These are phyloP conservation scores for Tolypocladium ophioglossoides DNA, from an alignment of 2,329 filamentous ascomycete species.

Conservation along the genomic window DNA sequence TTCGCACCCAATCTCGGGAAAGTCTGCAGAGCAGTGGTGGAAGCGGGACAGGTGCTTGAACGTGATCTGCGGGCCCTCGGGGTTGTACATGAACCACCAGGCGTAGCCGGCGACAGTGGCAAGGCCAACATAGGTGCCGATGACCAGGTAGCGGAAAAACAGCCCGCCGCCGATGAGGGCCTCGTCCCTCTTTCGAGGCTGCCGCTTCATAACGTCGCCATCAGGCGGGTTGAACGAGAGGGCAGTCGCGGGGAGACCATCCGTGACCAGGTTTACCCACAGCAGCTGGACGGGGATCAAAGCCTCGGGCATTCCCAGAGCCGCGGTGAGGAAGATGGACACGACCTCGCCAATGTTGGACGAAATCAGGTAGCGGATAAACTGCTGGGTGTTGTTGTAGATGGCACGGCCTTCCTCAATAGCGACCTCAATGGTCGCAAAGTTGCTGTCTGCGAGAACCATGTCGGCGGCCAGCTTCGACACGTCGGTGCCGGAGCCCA, in stretches of 20 bases:
- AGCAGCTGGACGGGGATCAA: conserved; percentile 93
- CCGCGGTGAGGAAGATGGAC: conserved; percentile 95
- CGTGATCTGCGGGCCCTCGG: conserved; percentile 77
- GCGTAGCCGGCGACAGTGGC: conserved; percentile 95
- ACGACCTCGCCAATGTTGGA: conserved; percentile 99
- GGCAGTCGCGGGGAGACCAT: conserved; percentile 91
- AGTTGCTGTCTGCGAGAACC: conserved; percentile 98
- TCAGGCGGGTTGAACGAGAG: conserved; percentile 98
- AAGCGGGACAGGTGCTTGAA: conserved; percentile 88
- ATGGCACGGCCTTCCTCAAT: conserved; percentile 97
- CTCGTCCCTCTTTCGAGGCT: conserved; percentile 86
- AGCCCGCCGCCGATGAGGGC: conserved; percentile 88
- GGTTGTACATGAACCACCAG: conserved; percentile 99
- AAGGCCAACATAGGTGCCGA: conserved; percentile 87
- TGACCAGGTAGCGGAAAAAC: conserved; percentile 94
- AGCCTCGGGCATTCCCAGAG: conserved; percentile 93
- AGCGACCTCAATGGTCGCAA: conserved; percentile 91
- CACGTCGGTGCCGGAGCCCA: conserved; percentile 96
- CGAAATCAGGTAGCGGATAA: conserved; percentile 97
- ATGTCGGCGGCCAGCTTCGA: conserved; percentile 95
- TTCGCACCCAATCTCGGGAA: conserved; percentile 79
- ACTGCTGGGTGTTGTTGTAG: conserved; percentile 99
- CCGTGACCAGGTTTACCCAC: conserved; percentile 97
- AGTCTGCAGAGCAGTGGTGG: conserved; percentile 80
- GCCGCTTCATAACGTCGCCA: conserved; percentile 91